Conservation (phyloP, 2,329 filamentous ascomycete genomes). For the Paracoccidioides brasiliensis region DNA sequence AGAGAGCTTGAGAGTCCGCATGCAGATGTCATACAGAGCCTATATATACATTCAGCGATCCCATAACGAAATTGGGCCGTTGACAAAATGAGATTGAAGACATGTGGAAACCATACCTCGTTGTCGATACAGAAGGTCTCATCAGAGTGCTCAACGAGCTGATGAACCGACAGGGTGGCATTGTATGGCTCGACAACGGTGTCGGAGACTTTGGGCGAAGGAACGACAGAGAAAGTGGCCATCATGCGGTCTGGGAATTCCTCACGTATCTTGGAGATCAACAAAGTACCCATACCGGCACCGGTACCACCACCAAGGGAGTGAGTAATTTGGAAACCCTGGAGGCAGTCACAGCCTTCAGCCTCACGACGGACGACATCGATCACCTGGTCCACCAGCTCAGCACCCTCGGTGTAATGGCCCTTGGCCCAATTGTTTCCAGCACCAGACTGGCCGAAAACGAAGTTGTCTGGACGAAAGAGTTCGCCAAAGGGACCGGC, state of each 20-base stretch:
- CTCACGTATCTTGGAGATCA: slow-evolving; percentile 99
- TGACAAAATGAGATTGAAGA: background rate
- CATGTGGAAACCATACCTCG: slow-evolving; percentile 44
- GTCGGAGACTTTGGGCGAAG: slow-evolving; percentile 98
- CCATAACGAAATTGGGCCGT: background rate
- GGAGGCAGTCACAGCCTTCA: slow-evolving; percentile 97
- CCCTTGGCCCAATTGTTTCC: slow-evolving; percentile 99
- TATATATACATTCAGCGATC: slow-evolving; percentile 14
- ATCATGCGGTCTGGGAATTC: slow-evolving; percentile 99
- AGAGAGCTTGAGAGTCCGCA: slow-evolving; percentile 96
- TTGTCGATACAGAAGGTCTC: slow-evolving; percentile 99
- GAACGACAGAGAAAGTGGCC: slow-evolving; percentile 98
- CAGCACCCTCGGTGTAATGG: slow-evolving; percentile 99
- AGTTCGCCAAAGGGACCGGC: slow-evolving; percentile 96
- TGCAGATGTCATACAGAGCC: slow-evolving; percentile 99
- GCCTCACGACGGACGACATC: slow-evolving; percentile 98
- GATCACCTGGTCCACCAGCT: slow-evolving; percentile 94
- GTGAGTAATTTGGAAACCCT: slow-evolving; percentile 99
- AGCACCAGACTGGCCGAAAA: slow-evolving; percentile 98
- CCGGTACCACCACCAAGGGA: slow-evolving; percentile 99
- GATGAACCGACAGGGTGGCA: slow-evolving; percentile 95
- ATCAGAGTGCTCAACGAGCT: slow-evolving; percentile 99
- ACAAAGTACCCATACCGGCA: slow-evolving; percentile 98
- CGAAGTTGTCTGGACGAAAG: slow-evolving; percentile 99
- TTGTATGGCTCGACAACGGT: slow-evolving; percentile 99